Evolutionary conservation across 208 protist genomes (phyloP).

Genomic region (Dictyostelium gargantuum): DNA sequence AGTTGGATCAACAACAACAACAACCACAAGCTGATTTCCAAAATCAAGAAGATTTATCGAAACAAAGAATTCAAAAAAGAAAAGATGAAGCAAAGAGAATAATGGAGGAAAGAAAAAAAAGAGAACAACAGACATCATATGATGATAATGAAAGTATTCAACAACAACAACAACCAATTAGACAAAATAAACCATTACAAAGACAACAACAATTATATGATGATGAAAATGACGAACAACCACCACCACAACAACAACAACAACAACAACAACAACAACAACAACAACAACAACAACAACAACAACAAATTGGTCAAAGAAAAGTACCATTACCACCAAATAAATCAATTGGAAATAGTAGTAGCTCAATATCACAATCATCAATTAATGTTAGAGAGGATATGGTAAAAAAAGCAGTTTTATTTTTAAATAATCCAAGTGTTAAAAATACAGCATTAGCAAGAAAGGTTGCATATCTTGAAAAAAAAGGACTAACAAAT

Average conservation of each 20-base stretch:
- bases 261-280: constrained; percentile 6
- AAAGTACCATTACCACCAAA: neutral
- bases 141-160: neutral
- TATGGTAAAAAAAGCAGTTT: constrained; percentile 28
- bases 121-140: neutral
- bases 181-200: neutral
- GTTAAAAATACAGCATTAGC: constrained; percentile 51
- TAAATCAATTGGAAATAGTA: neutral
- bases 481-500: constrained; percentile 56
- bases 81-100: constrained; percentile 59
- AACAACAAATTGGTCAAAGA: neutral
- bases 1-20: neutral
- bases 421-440: constrained; percentile 57
- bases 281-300: neutral
- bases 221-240: neutral
- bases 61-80: constrained; percentile 62
- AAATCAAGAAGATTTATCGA: constrained; percentile 14
- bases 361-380: neutral
- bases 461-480: constrained; percentile 52
- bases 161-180: neutral
- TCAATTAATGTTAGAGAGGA: constrained; percentile 55
- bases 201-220: neutral
- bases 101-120: constrained; percentile 62
- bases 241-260: neutral
- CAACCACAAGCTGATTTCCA: neutral